These are phyloP conservation scores for Boeremia lycopersici DNA, from an alignment of 2,329 filamentous ascomycete species.

Conservation along the genomic window DNA sequence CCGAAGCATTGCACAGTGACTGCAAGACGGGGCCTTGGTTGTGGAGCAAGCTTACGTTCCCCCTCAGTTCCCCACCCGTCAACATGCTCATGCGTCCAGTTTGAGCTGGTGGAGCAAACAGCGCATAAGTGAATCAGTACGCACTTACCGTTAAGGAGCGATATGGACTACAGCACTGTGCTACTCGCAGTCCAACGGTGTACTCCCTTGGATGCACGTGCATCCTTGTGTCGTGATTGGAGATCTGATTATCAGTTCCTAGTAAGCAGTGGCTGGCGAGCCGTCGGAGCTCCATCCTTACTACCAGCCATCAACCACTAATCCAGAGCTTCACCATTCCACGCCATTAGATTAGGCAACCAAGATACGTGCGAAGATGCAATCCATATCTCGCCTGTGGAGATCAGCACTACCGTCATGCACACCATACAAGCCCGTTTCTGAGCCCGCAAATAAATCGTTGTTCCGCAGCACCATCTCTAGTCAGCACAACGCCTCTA, in stretches of 20 bases:
- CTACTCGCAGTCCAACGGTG: not conserved
- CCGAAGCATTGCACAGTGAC: not conserved
- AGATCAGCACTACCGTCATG: slow-evolving; percentile 19
- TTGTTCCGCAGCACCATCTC: slow-evolving; percentile 26
- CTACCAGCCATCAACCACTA: not conserved
- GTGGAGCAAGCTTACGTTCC: slow-evolving; percentile 2
- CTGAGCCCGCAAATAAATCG: slow-evolving; percentile 22
- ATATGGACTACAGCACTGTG: slow-evolving; percentile 9
- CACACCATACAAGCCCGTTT: slow-evolving; percentile 25
- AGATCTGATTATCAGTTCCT: not conserved
- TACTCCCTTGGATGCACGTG: not conserved
- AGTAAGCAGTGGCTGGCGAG: not conserved
- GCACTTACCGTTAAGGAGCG: not conserved
- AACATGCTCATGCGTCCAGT: slow-evolving; percentile 1
- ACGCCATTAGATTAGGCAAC: not conserved
- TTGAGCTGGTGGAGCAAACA: slow-evolving; percentile 2
- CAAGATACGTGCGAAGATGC: slow-evolving; percentile 2
- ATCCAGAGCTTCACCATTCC: not conserved
- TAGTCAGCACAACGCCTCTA: slow-evolving; percentile 23
- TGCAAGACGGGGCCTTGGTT: not conserved
- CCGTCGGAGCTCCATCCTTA: not conserved
- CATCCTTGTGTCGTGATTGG: not conserved
- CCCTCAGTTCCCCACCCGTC: not conserved
- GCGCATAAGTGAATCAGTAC: slow-evolving; percentile 1
- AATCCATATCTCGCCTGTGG: slow-evolving; percentile 14